Evolutionary conservation across 371 early-diverging fungal genomes (phyloP).

Genomic region (Amoeboradix gromovi): DNA sequence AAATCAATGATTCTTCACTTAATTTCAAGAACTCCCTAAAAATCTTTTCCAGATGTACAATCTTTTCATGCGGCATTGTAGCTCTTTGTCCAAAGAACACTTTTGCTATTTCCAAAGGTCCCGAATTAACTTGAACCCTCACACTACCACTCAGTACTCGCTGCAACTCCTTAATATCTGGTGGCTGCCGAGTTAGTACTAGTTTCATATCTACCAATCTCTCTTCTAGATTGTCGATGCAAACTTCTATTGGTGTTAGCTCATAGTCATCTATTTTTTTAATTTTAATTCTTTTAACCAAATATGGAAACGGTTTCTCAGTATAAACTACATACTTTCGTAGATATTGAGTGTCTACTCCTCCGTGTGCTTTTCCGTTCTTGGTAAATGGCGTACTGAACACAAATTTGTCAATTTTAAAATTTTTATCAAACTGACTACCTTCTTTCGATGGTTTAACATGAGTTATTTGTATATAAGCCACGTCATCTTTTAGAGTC

Average conservation of each 20-base stretch:
- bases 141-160: conserved; percentile 4
- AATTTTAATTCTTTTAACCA: conserved; percentile 4
- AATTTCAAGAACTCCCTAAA: conserved; percentile 4
- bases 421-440: conserved; percentile 1
- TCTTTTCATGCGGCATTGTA: neutral
- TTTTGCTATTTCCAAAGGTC: conserved; percentile 1
- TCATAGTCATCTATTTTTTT: neutral
- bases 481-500: conserved; percentile 2
- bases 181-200: too few relatives aligned
- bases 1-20: conserved; percentile 2
- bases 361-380: conserved; percentile 5
- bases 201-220: too few relatives aligned
- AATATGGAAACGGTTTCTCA: conserved; percentile 3
- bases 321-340: conserved; percentile 3
- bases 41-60: conserved; percentile 2
- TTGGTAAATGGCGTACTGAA: conserved; percentile 4
- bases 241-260: conserved; percentile 4
- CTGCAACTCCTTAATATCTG: conserved; percentile 3
- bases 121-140: conserved; percentile 6
- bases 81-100: neutral
- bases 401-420: conserved; percentile 4
- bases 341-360: conserved; percentile 3
- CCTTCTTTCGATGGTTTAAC: conserved; percentile 5
- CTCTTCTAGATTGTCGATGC: too few relatives aligned
- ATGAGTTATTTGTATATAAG: conserved; percentile 6